Percentiles rank a stretch among this genome's conserved stretches.
phyloP scores from a whole-genome alignment of 495 filamentous ascomycete genomes.

The Aspergillus heteromorphus region DNA sequence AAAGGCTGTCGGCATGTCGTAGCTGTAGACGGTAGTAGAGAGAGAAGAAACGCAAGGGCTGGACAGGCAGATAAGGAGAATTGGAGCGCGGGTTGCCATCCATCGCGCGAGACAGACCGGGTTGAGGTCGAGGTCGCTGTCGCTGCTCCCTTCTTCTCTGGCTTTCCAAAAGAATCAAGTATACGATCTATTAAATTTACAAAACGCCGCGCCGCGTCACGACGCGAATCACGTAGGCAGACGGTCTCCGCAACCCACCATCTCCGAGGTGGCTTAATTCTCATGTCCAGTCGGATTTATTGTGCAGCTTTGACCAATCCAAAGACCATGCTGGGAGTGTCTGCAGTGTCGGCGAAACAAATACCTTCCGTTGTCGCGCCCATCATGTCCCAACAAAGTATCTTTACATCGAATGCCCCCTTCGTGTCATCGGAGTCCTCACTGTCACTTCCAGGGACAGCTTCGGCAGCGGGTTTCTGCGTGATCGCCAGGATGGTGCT shows the following conservation, averaged over 20 bases:
- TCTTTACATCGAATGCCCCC: constrained; percentile 34
- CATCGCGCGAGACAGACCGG: too few relatives aligned
- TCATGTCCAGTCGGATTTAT: not conserved
- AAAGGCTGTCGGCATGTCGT: too few relatives aligned
- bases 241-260: not conserved
- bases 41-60: too few relatives aligned
- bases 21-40: too few relatives aligned
- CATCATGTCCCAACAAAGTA: constrained; percentile 43
- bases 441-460: not conserved
- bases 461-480: constrained; percentile 19
- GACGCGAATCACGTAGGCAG: not conserved
- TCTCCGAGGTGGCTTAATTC: not conserved
- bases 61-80: too few relatives aligned
- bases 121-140: too few relatives aligned
- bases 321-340: constrained; percentile 40
- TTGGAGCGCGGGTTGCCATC: too few relatives aligned
- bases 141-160: not conserved
- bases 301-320: constrained; percentile 18
- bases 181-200: not conserved
- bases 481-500: constrained; percentile 75
- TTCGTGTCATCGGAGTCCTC: constrained; percentile 12
- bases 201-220: not conserved
- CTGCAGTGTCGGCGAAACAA: constrained; percentile 44
- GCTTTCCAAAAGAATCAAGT: not conserved
- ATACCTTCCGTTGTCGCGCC: constrained; percentile 43